Conservation (phyloP, 2,329 filamentous ascomycete genomes). For the Aspergillus sp. region DNA sequence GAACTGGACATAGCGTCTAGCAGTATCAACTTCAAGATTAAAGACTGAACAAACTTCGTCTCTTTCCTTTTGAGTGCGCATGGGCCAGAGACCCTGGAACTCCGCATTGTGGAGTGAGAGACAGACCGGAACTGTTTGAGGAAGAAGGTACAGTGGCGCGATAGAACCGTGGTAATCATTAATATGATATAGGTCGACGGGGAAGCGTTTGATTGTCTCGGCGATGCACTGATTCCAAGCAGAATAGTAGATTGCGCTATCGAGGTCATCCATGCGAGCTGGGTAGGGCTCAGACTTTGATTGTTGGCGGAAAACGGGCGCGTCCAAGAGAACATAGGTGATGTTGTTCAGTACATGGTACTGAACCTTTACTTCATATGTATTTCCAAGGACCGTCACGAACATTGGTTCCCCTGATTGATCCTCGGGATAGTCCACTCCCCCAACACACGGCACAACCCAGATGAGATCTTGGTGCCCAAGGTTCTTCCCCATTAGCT, state of each 20-base stretch:
- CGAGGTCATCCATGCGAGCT: conserved; percentile 67
- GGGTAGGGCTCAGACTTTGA: conserved; percentile 65
- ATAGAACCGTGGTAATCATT: conserved; percentile 66
- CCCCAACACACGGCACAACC: conserved; percentile 64
- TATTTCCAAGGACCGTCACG: conserved; percentile 60
- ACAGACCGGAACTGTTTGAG: conserved; percentile 61
- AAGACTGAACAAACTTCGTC: conserved; percentile 66
- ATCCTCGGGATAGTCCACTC: conserved; percentile 63
- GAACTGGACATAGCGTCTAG: conserved; percentile 64
- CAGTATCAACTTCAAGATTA: conserved; percentile 59
- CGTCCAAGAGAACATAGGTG: conserved; percentile 67
- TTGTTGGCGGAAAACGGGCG: conserved; percentile 65
- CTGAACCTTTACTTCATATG: conserved; percentile 63
- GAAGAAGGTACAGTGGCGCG: conserved; percentile 65
- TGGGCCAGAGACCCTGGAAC: conserved; percentile 69
- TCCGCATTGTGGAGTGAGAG: conserved; percentile 69
- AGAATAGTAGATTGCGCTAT: conserved; percentile 67
- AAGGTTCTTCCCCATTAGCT: conserved; percentile 66
- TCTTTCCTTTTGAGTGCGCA: conserved; percentile 61
- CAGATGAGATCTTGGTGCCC: conserved; percentile 66
- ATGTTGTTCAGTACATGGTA: conserved; percentile 65
- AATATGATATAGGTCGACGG: conserved; percentile 65
- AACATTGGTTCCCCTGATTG: conserved; percentile 60
- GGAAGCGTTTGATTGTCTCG: conserved; percentile 61
- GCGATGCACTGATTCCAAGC: conserved; percentile 72